Conservation (phyloP, 129 eudicot species). For the Pulicaria dysenterica region DNA sequence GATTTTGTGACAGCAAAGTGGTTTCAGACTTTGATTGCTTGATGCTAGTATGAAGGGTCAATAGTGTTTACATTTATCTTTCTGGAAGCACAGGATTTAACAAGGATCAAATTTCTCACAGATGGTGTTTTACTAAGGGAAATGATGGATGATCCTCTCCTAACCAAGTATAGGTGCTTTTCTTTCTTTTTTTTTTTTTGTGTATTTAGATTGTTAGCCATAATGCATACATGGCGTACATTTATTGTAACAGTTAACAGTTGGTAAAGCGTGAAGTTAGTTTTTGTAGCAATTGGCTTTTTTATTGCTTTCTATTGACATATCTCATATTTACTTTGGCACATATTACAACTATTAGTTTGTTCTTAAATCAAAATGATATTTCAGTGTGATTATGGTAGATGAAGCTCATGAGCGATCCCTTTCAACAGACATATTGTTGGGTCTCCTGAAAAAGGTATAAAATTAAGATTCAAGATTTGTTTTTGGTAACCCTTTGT, state of each 20-base stretch:
- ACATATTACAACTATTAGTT: neutral
- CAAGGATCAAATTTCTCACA: slow-evolving; percentile 92
- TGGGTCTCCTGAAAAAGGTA: slow-evolving; percentile 97
- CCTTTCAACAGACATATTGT: slow-evolving; percentile 81
- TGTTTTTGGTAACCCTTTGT: neutral
- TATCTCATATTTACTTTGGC: neutral
- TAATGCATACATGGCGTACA: neutral
- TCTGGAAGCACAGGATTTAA: slow-evolving; percentile 66
- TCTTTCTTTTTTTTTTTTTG: neutral
- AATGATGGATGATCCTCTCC: slow-evolving; percentile 98
- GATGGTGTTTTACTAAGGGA: slow-evolving; percentile 97
- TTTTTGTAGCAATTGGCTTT: neutral
- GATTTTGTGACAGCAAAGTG: neutral
- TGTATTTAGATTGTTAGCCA: neutral
- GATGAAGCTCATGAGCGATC: slow-evolving; percentile 99
- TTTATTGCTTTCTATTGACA: too few relatives aligned
- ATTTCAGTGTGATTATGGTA: slow-evolving; percentile 88
- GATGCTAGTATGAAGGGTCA: slow-evolving; percentile 30
- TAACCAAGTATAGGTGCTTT: slow-evolving; percentile 85
- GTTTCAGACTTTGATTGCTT: neutral
- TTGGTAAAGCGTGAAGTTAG: neutral
- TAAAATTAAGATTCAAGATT: neutral
- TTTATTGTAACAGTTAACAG: neutral
- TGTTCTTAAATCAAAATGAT: neutral
- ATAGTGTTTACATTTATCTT: slow-evolving; percentile 24